Evolutionary conservation across 2,329 filamentous ascomycete genomes (phyloP), one percentile per base, ranked within the genome.

Genomic region (Colletotrichum sp.): DNA sequence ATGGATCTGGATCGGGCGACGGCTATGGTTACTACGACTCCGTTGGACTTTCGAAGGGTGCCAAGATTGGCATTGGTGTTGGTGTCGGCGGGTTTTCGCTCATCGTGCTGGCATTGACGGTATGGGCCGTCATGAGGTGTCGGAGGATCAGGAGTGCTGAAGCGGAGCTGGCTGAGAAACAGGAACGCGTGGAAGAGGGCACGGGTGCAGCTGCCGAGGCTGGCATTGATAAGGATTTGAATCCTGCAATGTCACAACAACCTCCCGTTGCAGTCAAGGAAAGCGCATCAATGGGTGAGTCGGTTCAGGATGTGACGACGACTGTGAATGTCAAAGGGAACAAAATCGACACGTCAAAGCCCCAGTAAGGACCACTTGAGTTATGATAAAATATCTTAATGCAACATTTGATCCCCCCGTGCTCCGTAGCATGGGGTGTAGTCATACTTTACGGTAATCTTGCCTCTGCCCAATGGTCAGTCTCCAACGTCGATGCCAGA

Each of bases 121-220:
- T 48, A 10, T 73, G 76, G 73, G 73, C 73, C 22, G 22, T 70
- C 52, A 32, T 28, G 69, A 25, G 73, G 6, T 72, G 73, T 28
- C 68, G 73, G 9, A 64, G 69, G 18, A 58, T 73, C 5, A 77
- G 69, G 8, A 32, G 64, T 22, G 69, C 30, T 1, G 64, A 70
- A 58, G 52, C 32, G 28, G 65, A 76, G 28, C 15, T 68, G 27
- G 56, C 27, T 18, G 69, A 27, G 58, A 68, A 68, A 34, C 73
- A 73, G 8, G 18, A 27, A 39, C 12, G 18, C n/a, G 32, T 5
- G 30, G 58, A 22, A n/a, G 58, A 25, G 18, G n/a, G 58, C 58
- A n/a, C 16, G 58, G 58, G 27, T 15, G 32, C 30, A n/a, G 58
- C 6, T 52, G 43, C 43, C 43, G n/a, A 52, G 4, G 8, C 43